Base-by-base conservation (phyloP, 2,329 filamentous ascomycete species). In the Cadophora malorum region DNA sequence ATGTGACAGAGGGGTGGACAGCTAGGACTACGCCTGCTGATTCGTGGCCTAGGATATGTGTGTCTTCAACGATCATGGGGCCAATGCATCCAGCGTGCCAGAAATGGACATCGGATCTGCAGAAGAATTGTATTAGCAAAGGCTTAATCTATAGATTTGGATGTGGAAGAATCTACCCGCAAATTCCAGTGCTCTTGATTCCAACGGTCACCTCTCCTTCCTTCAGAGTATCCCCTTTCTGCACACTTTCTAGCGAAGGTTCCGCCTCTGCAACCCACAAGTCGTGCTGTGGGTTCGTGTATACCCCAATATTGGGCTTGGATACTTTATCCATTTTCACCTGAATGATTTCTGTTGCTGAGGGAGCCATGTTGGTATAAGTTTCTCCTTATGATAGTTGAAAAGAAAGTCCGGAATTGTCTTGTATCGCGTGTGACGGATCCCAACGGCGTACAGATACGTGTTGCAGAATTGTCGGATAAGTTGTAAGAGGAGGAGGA, bases 51-150 rank as follows among this genome's bases (percentile, higher is more conserved):
- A 98, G 89, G 77, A 97, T 94, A 80, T 97, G 95, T 77, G 94
- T 91, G 76, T 87, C 91, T 73, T 87, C 86, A 59, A 98, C 95
- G 71, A 97, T 90, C 94, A 97, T 97, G 74, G 94, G 94, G 33
- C 95, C 95, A 78, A 98, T 98, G 83, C 92, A 92, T 73, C 95
- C 95, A 61, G 91, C 91, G 79, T 96, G 93, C 95, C 95, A 98
- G 84, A 98, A 98, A 82, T 98, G 95, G 66, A 98, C 90, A 80
- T 97, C 94, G 69, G 93, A 97, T 67, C 92, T 95, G 75, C 14
- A n/a, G 19, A 31, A 63, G 10, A 14, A 33, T 7, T 6, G n/a
- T 19, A 14, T 60, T 62, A 49, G 59, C 41, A 49, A 14, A 28
- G 28, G 4, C 25, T 5, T 1, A 16, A 5, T 52, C 25, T 55